These are phyloP conservation scores for Cercospora berteroae DNA, from an alignment of 2,329 filamentous ascomycete genomes.

Conservation along the genomic window DNA sequence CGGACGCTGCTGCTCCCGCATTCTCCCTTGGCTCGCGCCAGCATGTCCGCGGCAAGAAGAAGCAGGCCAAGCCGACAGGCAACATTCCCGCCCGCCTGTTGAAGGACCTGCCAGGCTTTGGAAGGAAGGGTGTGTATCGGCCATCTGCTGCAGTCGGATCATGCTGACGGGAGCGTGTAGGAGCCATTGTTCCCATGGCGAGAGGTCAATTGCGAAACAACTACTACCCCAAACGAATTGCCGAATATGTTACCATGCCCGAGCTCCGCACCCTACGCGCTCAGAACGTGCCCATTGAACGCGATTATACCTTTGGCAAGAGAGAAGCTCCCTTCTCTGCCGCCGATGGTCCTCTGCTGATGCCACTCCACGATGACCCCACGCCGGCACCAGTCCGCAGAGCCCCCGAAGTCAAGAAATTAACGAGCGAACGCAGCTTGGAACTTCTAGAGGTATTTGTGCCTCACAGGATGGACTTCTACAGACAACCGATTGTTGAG, in stretches of 20 bases:
- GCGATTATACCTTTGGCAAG: constrained; percentile 48
- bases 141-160: neutral
- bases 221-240: constrained; percentile 53
- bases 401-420: constrained; percentile 38
- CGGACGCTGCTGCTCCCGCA: constrained; percentile 14
- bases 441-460: constrained; percentile 51
- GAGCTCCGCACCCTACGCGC: constrained; percentile 48
- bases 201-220: constrained; percentile 55
- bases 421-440: constrained; percentile 46
- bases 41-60: constrained; percentile 40
- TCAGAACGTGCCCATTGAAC: constrained; percentile 45
- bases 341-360: constrained; percentile 3
- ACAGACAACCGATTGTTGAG: constrained; percentile 44
- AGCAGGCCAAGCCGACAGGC: constrained; percentile 31
- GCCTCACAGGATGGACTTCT: constrained; percentile 49
- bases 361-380: constrained; percentile 18
- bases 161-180: constrained; percentile 37
- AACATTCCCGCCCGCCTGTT: constrained; percentile 53
- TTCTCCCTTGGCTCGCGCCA: constrained; percentile 24
- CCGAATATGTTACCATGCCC: constrained; percentile 51
- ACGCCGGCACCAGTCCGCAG: constrained; percentile 20
- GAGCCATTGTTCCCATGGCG: constrained; percentile 53
- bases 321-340: constrained; percentile 7
- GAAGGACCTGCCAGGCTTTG: constrained; percentile 54
- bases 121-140: constrained; percentile 43